Conservation (phyloP, 192 early-diverging fungal species). For the Podila horticola region DNA sequence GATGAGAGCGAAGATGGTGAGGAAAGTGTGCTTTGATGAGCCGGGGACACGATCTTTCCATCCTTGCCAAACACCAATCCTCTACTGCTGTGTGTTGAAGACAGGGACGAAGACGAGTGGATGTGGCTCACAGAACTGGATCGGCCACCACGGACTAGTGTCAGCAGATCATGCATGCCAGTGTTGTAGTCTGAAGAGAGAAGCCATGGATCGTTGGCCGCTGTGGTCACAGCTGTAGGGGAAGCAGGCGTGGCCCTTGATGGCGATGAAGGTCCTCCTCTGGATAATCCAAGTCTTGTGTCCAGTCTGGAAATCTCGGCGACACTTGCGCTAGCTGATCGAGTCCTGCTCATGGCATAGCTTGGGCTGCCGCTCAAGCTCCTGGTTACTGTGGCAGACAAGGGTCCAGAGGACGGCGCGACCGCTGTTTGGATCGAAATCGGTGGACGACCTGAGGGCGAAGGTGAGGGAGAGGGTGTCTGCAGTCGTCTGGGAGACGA, state of each 20-base stretch:
- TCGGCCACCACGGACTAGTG: slow-evolving; percentile 42
- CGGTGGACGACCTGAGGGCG: slow-evolving; percentile 13
- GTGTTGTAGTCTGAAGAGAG: slow-evolving; percentile 47
- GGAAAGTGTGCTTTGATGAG: background rate
- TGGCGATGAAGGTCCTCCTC: background rate
- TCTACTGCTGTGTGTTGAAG: background rate
- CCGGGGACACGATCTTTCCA: slow-evolving; percentile 19
- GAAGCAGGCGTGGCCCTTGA: background rate
- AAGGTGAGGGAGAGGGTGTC: slow-evolving; percentile 27
- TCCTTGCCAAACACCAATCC: slow-evolving; percentile 33
- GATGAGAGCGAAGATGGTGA: slow-evolving; percentile 18
- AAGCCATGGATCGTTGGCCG: slow-evolving; percentile 30
- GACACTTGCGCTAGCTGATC: slow-evolving; percentile 33
- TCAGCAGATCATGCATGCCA: slow-evolving; percentile 47
- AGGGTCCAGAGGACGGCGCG: slow-evolving; percentile 5
- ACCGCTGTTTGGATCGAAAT: slow-evolving; percentile 37
- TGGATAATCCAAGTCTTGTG: background rate
- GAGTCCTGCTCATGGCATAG: slow-evolving; percentile 17
- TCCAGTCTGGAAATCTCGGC: slow-evolving; percentile 10
- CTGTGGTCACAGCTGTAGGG: background rate
- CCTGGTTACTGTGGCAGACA: slow-evolving; percentile 12
- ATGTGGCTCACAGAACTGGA: slow-evolving; percentile 41
- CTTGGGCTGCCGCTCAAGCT: slow-evolving; percentile 2
- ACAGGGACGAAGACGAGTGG: slow-evolving; percentile 20
- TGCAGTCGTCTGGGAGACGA: slow-evolving; percentile 25